phyloP scores from a whole-genome alignment of 2,329 filamentous ascomycete genomes.

The Gliomastix tumulicola region DNA sequence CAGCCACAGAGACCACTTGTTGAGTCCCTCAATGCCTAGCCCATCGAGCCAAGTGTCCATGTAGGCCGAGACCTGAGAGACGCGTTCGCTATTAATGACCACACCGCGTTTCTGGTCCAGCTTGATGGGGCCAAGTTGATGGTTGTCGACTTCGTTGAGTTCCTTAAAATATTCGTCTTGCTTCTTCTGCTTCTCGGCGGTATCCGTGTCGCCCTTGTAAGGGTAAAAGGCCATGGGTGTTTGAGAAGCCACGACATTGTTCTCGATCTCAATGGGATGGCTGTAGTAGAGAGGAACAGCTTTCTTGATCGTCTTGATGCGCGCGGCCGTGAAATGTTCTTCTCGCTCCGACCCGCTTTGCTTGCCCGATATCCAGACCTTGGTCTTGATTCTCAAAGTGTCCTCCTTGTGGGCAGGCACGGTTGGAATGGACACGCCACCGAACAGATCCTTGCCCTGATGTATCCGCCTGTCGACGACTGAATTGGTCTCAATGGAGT shows the following conservation, averaged over 20 bases:
- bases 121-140: constrained; percentile 48
- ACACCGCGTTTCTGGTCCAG: constrained; percentile 42
- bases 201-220: constrained; percentile 49
- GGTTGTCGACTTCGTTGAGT: constrained; percentile 49
- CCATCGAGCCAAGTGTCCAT: constrained; percentile 45
- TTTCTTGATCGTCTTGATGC: constrained; percentile 41
- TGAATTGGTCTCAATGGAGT: constrained; percentile 36
- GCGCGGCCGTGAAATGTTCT: constrained; percentile 29
- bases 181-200: constrained; percentile 42
- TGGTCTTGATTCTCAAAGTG: constrained; percentile 42
- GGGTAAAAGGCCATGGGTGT: constrained; percentile 55
- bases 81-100: constrained; percentile 43
- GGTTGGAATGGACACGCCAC: constrained; percentile 28
- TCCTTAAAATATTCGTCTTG: constrained; percentile 52
- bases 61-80: constrained; percentile 43
- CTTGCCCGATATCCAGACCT: constrained; percentile 24
- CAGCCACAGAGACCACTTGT: constrained; percentile 28
- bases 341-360: not conserved
- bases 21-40: constrained; percentile 43
- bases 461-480: constrained; percentile 28
- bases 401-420: constrained; percentile 25
- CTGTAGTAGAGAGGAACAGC: constrained; percentile 52
- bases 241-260: constrained; percentile 53
- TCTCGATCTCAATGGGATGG: constrained; percentile 52
- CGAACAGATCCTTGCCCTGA: constrained; percentile 40